Evolutionary conservation across 2,329 filamentous ascomycete species (phyloP), one percentile per base, ranked within the genome.

Genomic region (Zopfia rhizophila): DNA sequence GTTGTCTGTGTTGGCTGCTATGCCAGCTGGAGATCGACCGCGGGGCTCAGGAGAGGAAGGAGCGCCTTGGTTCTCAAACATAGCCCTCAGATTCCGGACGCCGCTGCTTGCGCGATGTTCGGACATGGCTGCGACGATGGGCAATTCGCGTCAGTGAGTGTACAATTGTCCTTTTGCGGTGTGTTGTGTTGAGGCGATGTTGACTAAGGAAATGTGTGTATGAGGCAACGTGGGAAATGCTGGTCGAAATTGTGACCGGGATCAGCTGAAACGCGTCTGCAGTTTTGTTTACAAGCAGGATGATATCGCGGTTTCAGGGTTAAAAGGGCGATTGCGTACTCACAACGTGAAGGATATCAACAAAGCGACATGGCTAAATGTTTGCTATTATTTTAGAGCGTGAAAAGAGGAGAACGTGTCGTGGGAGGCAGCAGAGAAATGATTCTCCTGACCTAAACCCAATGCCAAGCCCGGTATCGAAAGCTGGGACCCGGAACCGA

Each of bases 81-180:
- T 73, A 45, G 76, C 76, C 61, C 76, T 70, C 45, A 79, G 69
- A 58, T 76, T 76, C 56, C 75, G 71, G 55, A 79, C 76, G 56
- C 74, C 75, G 59, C 68, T 69, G 45, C 56, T 69, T 32, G 68
- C 62, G 46, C 68, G 60, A 59, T 70, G 58, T 48, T 60, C 51
- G 49, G 72, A 74, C 76, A 79, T 79, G 73, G 74, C 76, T 78
- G 68, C 58, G 58, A 40, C 36, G 36, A 31, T 31, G 46, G 51
- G 52, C 46, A 45, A 45, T 48, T 43, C 32, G 51, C 47, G 64
- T 69, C 62, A 66, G 64, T 58, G 48, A 56, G 44, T 52, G 54
- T 40, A 29, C 47, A 43, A 48, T 51, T 46, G 35, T 35, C 25
- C n/a, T n/a, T 48, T 41, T 44, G 47, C 28, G 48, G 51, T 43